These are phyloP conservation scores for Spiromastix sp. DNA, from an alignment of 2,329 filamentous ascomycete species.

Conservation along the genomic window DNA sequence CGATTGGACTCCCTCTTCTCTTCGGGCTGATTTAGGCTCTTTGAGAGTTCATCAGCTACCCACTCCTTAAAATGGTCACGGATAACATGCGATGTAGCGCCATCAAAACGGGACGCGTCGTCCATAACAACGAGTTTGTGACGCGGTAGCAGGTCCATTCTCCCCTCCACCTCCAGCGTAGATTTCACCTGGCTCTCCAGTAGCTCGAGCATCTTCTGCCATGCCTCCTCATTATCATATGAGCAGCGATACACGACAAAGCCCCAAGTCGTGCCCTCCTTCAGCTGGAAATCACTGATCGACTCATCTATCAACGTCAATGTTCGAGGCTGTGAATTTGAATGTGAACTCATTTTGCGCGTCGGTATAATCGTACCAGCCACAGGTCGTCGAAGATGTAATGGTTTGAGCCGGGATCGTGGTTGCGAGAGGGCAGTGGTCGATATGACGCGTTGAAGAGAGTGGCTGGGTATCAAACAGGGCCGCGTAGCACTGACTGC, in stretches of 20 bases:
- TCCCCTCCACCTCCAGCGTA: not conserved
- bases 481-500: too few species aligned
- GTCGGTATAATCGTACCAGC: too few species aligned
- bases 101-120: slow-evolving; percentile 8
- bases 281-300: not conserved
- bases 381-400: too few species aligned
- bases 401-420: too few species aligned
- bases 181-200: slow-evolving; percentile 4
- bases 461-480: too few species aligned
- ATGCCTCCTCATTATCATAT: slow-evolving; percentile 10
- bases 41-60: slow-evolving; percentile 5
- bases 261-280: slow-evolving; percentile 8
- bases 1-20: not conserved
- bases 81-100: slow-evolving; percentile 8
- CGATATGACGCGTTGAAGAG: too few species aligned
- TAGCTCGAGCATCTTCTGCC: slow-evolving; percentile 10
- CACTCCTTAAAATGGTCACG: slow-evolving; percentile 10
- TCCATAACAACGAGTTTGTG: slow-evolving; percentile 9
- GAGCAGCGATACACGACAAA: slow-evolving; percentile 13
- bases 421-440: too few species aligned
- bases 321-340: too few species aligned
- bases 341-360: too few species aligned
- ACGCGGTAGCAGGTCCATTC: slow-evolving; percentile 5
- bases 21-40: not conserved
- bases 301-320: not conserved